These are phyloP conservation scores for Candida mattraensis DNA, from an alignment of 805 yeast species.

Conservation along the genomic window DNA sequence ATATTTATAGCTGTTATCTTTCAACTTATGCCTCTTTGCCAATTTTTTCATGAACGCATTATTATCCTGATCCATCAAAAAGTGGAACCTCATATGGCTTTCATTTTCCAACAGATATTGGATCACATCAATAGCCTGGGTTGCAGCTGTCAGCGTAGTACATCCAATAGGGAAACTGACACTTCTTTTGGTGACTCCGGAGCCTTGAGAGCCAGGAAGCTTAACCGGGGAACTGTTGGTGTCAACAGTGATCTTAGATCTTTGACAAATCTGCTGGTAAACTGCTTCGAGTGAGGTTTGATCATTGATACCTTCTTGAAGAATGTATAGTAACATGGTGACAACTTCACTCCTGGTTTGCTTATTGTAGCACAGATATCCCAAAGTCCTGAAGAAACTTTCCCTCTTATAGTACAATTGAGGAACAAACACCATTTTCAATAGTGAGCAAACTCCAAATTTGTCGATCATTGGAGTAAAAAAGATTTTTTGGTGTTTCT, in stretches of 20 bases:
- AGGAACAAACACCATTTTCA: conserved; percentile 72
- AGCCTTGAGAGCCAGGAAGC: conserved; percentile 2
- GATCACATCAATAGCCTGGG: conserved; percentile 73
- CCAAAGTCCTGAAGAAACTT: conserved; percentile 61
- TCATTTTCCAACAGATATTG: conserved; percentile 69
- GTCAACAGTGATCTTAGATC: conserved; percentile 36
- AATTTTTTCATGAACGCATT: conserved; percentile 40
- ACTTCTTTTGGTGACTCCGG: conserved; percentile 13
- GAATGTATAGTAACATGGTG: conserved; percentile 61
- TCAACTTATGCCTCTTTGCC: conserved; percentile 36
- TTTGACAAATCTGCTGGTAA: conserved; percentile 54
- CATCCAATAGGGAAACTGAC: conserved; percentile 54
- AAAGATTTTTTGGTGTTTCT: conserved; percentile 37
- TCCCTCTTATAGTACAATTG: conserved; percentile 64
- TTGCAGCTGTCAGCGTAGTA: conserved; percentile 69
- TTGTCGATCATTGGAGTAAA: conserved; percentile 72
- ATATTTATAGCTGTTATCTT: conserved; percentile 50
- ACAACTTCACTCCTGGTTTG: conserved; percentile 77
- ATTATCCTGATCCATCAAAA: conserved; percentile 75
- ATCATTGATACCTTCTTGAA: conserved; percentile 73
- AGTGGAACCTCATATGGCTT: conserved; percentile 66
- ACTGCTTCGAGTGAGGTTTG: conserved; percentile 60
- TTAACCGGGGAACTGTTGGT: conserved; percentile 8
- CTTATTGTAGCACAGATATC: conserved; percentile 68
- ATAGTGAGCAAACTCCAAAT: conserved; percentile 69